Conservation (phyloP, 2,329 filamentous ascomycete species). For the Aspergillus sp. region DNA sequence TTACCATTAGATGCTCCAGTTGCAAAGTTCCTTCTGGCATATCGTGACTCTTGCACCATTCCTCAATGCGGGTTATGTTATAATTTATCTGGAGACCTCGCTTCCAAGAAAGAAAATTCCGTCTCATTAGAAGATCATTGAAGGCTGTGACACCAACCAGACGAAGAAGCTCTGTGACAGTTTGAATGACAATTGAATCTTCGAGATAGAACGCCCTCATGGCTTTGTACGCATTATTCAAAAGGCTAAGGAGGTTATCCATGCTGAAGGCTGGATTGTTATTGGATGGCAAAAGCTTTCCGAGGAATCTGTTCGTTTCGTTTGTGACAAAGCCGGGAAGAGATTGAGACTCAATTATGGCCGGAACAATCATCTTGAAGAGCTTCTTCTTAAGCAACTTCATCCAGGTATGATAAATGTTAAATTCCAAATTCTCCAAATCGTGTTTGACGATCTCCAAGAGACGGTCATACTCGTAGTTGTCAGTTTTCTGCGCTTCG, state of each 20-base stretch:
- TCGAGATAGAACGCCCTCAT: constrained; percentile 99
- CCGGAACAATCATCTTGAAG: constrained; percentile 99
- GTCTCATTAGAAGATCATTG: constrained; percentile 95
- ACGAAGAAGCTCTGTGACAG: constrained; percentile 86
- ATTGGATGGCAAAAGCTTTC: constrained; percentile 90
- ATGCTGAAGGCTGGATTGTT: constrained; percentile 96
- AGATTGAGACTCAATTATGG: constrained; percentile 98
- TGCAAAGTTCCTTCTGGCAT: constrained; percentile 98
- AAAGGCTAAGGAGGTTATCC: constrained; percentile 92
- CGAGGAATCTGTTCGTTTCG: constrained; percentile 96
- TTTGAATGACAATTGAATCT: constrained; percentile 93
- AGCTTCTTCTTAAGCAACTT: constrained; percentile 99
- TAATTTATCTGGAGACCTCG: constrained; percentile 99
- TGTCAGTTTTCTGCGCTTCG: constrained; percentile 97
- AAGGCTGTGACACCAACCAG: constrained; percentile 97
- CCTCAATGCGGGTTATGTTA: constrained; percentile 98
- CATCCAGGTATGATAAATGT: constrained; percentile 99
- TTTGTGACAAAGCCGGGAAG: constrained; percentile 98
- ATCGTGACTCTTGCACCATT: constrained; percentile 99
- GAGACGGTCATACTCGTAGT: constrained; percentile 96
- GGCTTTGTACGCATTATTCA: constrained; percentile 96
- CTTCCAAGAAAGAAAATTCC: constrained; percentile 99
- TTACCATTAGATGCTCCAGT: constrained; percentile 94
- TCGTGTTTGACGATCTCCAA: constrained; percentile 99
- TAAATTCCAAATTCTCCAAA: constrained; percentile 96